Evolutionary conservation across 176 grass and related monocot species (phyloP).

Genomic region (Canna indica): DNA sequence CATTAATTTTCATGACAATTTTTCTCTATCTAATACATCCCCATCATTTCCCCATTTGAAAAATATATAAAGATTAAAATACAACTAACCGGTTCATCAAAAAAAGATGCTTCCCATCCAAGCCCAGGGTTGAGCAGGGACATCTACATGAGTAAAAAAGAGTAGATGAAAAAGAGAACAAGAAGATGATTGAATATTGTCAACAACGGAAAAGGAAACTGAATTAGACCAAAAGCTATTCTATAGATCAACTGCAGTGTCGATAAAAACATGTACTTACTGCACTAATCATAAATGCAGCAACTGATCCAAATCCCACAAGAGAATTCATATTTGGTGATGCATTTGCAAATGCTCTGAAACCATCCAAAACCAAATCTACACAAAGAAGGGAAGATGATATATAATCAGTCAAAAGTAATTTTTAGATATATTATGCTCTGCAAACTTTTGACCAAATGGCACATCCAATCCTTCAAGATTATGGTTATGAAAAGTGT

Average conservation of each 20-base stretch:
- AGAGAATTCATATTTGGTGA: constrained; percentile 99
- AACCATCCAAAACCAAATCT: constrained; percentile 92
- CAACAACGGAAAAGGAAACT: background rate
- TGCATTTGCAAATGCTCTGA: constrained; percentile 82
- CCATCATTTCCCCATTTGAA: background rate
- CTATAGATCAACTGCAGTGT: constrained; percentile 13
- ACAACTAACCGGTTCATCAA: constrained; percentile 89
- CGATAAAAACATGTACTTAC: constrained; percentile 40
- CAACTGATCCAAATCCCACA: constrained; percentile 84
- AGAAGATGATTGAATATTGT: constrained; percentile 7
- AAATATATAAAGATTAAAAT: constrained; percentile 1
- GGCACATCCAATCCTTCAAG: background rate
- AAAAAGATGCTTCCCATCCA: constrained; percentile 91
- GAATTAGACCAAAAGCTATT: background rate
- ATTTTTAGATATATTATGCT: background rate
- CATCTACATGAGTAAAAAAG: constrained; percentile 40
- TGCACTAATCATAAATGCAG: constrained; percentile 85
- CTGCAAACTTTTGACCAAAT: background rate
- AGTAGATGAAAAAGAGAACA: constrained; percentile 5
- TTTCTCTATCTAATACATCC: background rate
- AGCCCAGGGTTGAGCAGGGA: constrained; percentile 77
- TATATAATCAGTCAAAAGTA: background rate
- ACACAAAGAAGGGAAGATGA: constrained; percentile 3
- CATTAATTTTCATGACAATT: background rate
- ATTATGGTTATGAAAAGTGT: background rate